phyloP scores from a whole-genome alignment of 2,329 filamentous ascomycete genomes.

The Cryphonectria radicalis region DNA sequence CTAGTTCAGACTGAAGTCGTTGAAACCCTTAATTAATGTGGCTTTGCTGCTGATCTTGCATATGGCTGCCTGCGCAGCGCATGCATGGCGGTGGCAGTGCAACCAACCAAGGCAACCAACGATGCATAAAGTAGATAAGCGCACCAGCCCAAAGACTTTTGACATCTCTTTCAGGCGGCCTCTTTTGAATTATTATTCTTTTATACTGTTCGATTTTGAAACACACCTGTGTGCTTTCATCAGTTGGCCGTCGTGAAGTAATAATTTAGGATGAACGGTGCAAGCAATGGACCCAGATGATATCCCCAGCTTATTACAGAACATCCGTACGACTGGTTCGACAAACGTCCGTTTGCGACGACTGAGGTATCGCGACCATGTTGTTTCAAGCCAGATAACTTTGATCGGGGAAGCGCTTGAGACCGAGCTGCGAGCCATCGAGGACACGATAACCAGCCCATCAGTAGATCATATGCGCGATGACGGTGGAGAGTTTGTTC shows the following conservation, averaged over 20 bases:
- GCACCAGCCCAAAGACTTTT: not conserved
- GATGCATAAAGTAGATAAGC: not conserved
- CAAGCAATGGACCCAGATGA: slow-evolving; percentile 19
- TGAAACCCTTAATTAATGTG: not conserved
- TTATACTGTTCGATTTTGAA: not conserved
- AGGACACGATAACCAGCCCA: not conserved
- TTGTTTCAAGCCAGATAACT: not conserved
- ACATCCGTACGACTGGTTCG: not conserved
- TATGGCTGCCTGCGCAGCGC: not conserved
- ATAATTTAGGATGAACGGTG: not conserved
- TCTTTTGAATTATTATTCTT: not conserved
- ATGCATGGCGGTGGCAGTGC: not conserved
- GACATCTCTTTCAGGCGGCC: not conserved
- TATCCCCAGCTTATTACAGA: not conserved
- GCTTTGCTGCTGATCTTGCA: not conserved
- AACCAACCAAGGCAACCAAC: not conserved
- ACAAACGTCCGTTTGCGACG: not conserved
- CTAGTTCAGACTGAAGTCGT: not conserved
- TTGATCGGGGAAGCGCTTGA: slow-evolving; percentile 1
- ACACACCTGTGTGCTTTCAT: not conserved
- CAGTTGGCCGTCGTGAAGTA: not conserved
- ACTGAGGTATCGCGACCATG: not conserved
- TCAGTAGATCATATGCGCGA: not conserved
- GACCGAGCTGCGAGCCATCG: not conserved
- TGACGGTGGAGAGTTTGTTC: not conserved